phyloP scores from a whole-genome alignment of 169 alveolate genomes.

The Plasmodium reichenowi region DNA sequence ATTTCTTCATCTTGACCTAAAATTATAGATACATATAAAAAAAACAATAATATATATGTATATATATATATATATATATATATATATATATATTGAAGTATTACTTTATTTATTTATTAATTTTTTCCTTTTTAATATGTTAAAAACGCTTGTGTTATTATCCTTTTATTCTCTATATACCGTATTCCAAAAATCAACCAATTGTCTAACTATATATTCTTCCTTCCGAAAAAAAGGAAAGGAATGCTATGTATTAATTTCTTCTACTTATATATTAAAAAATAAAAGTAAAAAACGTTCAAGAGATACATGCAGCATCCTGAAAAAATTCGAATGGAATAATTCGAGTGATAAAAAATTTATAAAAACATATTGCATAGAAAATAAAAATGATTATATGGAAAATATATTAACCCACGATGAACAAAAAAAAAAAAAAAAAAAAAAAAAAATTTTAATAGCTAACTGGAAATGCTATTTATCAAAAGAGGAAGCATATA shows the following conservation, averaged over 20 bases:
- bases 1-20: too few relatives aligned
- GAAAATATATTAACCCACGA: not conserved
- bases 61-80: conserved; percentile 3
- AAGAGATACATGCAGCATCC: not conserved
- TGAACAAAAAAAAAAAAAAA: not conserved
- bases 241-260: not conserved
- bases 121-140: conserved; percentile 14
- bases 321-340: not conserved
- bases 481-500: conserved; percentile 58
- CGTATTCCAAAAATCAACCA: conserved; percentile 6
- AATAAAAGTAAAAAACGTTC: not conserved
- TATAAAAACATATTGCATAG: not conserved
- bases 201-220: not conserved
- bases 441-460: conserved; percentile 43
- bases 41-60: not conserved
- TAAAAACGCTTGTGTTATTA: conserved; percentile 6
- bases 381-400: not conserved
- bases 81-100: not conserved
- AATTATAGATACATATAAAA: too few relatives aligned
- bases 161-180: conserved; percentile 16
- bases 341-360: not conserved
- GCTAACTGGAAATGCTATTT: conserved; percentile 74
- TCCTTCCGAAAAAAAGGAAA: not conserved
- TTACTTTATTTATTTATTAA: not conserved
- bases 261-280: conserved; percentile 11